Evolutionary conservation across 352 stramenopile species (phyloP), one percentile per base, ranked within the genome.

Genomic region (Globisporangium echinulatum): DNA sequence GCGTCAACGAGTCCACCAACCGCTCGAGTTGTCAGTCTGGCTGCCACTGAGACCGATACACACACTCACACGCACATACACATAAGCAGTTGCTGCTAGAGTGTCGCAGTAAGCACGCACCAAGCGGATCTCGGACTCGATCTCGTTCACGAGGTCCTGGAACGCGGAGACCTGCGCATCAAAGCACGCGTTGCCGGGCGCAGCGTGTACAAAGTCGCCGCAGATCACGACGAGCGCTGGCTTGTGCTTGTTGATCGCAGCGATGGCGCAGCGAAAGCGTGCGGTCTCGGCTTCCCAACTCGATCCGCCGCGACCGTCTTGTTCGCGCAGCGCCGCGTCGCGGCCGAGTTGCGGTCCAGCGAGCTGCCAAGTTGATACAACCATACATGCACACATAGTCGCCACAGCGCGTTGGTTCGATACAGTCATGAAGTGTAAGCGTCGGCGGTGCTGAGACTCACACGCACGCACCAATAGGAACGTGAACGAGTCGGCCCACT

Each of bases 221-320:
- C 70, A 87, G 37, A 94, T 71, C 6, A 79, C 69, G 40, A 90
- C 76, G 61, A 94, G 90, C 17, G 74, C 72, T 2, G 83, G 83
- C 11, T 59, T 62, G 51, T 73, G 61, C 11, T 66, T 54, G 54
- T 92, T 92, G 42, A 92, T 59, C 4, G 54, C 54, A 39, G 53
- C 42, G 25, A 92, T 74, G 5, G 72, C 78, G 39, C 69, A 61
- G 37, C 68, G 68, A 33, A 94, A 92, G 33, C 56, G 49, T 11
- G 19, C 47, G 5, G 52, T 58, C 69, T 90, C 71, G 2, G 50
- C 53, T 38, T 79, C 61, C 78, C 81, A 90, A 0, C 50, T 66
- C 4, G 75, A 84, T 11, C 77, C 77, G 38, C 77, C 79, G 13
- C 61, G 56, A 5, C 57, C 55, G 49, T 85, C 73, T 8, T 61